A percentile compares a stretch with the other conserved stretches of the same genome.
phyloP scores from a whole-genome alignment of 768 basidiomycete species.

The Mycena filopes region DNA sequence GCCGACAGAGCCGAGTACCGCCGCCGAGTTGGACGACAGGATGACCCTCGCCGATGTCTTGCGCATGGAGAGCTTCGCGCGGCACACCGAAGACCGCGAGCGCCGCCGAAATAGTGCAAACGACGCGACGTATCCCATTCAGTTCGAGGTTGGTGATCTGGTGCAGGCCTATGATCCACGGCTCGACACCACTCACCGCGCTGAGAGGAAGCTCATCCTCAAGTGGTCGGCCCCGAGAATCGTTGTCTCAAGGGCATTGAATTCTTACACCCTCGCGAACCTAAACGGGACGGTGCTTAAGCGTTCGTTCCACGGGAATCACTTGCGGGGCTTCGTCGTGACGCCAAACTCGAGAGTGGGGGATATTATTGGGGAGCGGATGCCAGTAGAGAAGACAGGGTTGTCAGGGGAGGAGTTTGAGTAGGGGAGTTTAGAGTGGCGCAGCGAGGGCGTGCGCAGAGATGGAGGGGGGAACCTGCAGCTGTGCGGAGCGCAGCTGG shows the following conservation, averaged over 20 bases:
- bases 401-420: too few species aligned
- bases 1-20: neutral
- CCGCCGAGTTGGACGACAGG: neutral
- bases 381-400: slow-evolving; percentile 3
- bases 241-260: slow-evolving; percentile 1
- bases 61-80: slow-evolving; percentile 1
- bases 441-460: too few species aligned
- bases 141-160: slow-evolving; percentile 1
- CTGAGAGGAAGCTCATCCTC: neutral
- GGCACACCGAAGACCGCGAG: slow-evolving; percentile 2
- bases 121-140: neutral
- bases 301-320: slow-evolving; percentile 4
- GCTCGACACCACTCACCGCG: neutral
- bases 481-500: too few species aligned
- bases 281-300: slow-evolving; percentile 4
- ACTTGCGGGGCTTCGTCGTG: slow-evolving; percentile 5
- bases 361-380: slow-evolving; percentile 10
- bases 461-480: too few species aligned
- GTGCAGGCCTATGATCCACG: neutral
- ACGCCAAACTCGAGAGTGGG: slow-evolving; percentile 5
- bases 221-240: slow-evolving; percentile 6
- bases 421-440: too few species aligned
- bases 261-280: slow-evolving; percentile 8
- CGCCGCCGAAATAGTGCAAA: neutral
- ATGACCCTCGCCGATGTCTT: slow-evolving; percentile 1